Percentiles rank a stretch among this genome's conserved stretches.
These are phyloP conservation scores for Aspergillus sp. DNA, from an alignment of 2,329 filamentous ascomycete genomes.

Conservation along the genomic window DNA sequence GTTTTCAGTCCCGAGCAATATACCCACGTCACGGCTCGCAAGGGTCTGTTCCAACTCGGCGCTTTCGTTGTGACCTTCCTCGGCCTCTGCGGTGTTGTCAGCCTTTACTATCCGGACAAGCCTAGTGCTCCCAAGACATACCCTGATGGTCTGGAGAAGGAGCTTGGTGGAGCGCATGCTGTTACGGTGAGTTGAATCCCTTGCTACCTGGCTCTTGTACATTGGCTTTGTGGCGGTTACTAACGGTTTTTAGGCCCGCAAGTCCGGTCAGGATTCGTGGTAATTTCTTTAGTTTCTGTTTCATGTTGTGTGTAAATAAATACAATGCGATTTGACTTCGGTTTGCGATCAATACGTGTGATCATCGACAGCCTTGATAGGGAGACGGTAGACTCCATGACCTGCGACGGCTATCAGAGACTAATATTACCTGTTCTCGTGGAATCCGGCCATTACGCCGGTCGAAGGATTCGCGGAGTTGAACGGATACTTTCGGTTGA, in stretches of 20 bases:
- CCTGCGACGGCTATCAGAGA: no score
- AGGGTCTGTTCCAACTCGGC: constrained; percentile 66
- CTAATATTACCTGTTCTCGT: no score
- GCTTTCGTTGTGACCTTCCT: constrained; percentile 64
- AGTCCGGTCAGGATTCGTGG: constrained; percentile 37
- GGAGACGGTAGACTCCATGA: no score
- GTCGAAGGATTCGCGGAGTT: not conserved
- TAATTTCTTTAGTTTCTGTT: constrained; percentile 26
- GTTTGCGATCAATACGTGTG: constrained; percentile 9
- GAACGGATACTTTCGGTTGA: no score
- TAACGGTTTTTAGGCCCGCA: constrained; percentile 33
- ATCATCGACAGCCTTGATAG: not conserved
- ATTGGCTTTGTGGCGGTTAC: not conserved
- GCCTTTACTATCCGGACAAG: constrained; percentile 68
- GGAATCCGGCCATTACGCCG: no score
- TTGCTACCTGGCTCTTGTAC: not conserved
- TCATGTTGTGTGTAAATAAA: constrained; percentile 39
- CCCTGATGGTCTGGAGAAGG: constrained; percentile 65
- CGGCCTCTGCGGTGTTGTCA: constrained; percentile 65
- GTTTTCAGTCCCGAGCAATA: constrained; percentile 89
- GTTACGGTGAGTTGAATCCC: constrained; percentile 56
- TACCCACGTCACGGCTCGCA: constrained; percentile 73
- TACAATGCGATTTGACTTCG: constrained; percentile 36
- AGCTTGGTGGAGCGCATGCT: constrained; percentile 69
- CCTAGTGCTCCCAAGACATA: constrained; percentile 68